Evolutionary conservation across 2,329 filamentous ascomycete genomes (phyloP).

Genomic region (Fusarium odoratissimum): DNA sequence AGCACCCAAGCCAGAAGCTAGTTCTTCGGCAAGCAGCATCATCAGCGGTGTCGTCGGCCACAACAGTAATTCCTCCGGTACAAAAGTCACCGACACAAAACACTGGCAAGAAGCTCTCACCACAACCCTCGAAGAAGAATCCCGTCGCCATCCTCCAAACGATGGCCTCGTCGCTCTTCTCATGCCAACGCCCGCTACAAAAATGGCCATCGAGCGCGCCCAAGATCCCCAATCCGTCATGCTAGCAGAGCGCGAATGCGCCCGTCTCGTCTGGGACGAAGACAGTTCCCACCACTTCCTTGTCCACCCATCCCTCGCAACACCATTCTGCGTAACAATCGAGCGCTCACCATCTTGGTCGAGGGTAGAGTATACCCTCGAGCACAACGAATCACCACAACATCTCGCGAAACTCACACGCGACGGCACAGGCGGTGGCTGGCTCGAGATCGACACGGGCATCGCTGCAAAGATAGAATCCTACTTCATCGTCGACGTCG

Average conservation of each 20-base stretch:
- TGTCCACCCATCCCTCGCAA: slow-evolving; percentile 72
- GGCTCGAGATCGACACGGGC: slow-evolving; percentile 70
- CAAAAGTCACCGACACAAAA: slow-evolving; percentile 54
- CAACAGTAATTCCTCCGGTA: slow-evolving; percentile 41
- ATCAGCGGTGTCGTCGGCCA: slow-evolving; percentile 49
- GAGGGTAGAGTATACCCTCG: slow-evolving; percentile 72
- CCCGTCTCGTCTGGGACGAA: slow-evolving; percentile 77
- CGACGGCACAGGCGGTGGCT: slow-evolving; percentile 69
- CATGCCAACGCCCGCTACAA: slow-evolving; percentile 74
- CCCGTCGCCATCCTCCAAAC: slow-evolving; percentile 64
- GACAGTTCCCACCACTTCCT: slow-evolving; percentile 70
- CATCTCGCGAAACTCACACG: slow-evolving; percentile 71
- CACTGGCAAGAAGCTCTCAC: slow-evolving; percentile 68
- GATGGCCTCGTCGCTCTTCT: slow-evolving; percentile 75
- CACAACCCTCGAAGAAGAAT: slow-evolving; percentile 68
- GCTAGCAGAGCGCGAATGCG: slow-evolving; percentile 76
- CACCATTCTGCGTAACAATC: slow-evolving; percentile 71
- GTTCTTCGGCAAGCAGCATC: slow-evolving; percentile 44
- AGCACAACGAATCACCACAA: slow-evolving; percentile 71
- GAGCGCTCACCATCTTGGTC: slow-evolving; percentile 69
- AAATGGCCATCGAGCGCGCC: slow-evolving; percentile 70
- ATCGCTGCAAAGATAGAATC: slow-evolving; percentile 69
- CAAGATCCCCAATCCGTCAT: slow-evolving; percentile 69
- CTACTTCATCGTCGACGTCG: slow-evolving; percentile 72
- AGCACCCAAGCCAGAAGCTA: slow-evolving; percentile 49